Base-by-base conservation (phyloP, 2,329 filamentous ascomycete genomes). In the Epichloe glyceriae region DNA sequence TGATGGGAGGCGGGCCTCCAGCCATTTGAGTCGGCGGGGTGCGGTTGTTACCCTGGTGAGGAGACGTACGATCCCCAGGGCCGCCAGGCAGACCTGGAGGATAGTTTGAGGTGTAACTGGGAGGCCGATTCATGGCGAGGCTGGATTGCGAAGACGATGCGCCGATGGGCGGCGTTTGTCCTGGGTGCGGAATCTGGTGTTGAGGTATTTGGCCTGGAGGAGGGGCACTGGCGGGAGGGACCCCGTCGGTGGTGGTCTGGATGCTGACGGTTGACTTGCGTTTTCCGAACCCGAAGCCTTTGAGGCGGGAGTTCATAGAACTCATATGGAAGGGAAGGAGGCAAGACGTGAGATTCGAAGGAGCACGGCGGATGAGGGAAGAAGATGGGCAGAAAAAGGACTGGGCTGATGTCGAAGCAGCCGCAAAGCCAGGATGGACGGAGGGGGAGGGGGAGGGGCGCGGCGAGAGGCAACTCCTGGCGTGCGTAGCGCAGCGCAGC, bases 261-360 rank as follows among this genome's bases (percentile, higher is more conserved):
- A 79, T 78, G 68, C 75, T 80, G 66, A 76, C 74, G 62, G 75
- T 75, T 63, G 83, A 84, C 75, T 82, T 86, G 70, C 85, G 83
- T 79, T 86, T 87, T 72, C 83, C 84, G 75, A 87, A 85, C 72
- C 85, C 83, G 73, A 88, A 78, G 76, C 79, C 79, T 76, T 86
- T 86, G 69, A 88, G 80, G 71, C 84, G 82, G 68, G 80, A 79
- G 75, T 86, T 87, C 80, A 86, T 79, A 76, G 82, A 86, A 78
- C 79, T 86, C 83, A 86, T 86, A 67, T 65, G 65, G 67, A 65
- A 66, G 60, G 56, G 57, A 57, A 47, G 45, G 38, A 50, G 45
- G 49, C 47, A 47, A 54, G 50, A 49, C 48, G 46, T 17, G 30
- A 38, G n/a, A 17, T 46, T n/a, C 11, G 40, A 43, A 26, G 30